Evolutionary conservation across 495 filamentous ascomycete genomes (phyloP).

Genomic region (Cercophora newfieldiana): DNA sequence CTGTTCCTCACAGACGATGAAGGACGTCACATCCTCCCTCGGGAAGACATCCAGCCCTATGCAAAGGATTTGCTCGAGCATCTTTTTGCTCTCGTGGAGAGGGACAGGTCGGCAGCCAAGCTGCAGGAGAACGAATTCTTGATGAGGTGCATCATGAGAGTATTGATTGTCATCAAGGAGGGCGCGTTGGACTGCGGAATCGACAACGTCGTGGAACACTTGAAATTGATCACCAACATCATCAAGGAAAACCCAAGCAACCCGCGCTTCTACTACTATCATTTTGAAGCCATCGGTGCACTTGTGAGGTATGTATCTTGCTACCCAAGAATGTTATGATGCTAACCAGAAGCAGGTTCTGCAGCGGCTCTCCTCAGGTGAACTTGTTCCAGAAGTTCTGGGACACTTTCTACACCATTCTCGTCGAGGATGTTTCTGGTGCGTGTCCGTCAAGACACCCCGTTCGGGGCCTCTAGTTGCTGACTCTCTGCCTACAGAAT

Average conservation of each 20-base stretch:
- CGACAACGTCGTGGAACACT: slow-evolving; percentile 71
- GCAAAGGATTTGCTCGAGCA: slow-evolving; percentile 86
- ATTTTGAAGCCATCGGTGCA: slow-evolving; percentile 96
- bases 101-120: slow-evolving; percentile 78
- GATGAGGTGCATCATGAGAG: slow-evolving; percentile 97
- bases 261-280: slow-evolving; percentile 96
- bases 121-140: slow-evolving; percentile 98
- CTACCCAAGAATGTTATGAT: neutral
- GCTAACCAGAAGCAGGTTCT: slow-evolving; percentile 53
- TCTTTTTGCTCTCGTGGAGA: slow-evolving; percentile 87
- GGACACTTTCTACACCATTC: slow-evolving; percentile 69
- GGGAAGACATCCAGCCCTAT: slow-evolving; percentile 69
- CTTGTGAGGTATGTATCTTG: slow-evolving; percentile 64
- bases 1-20: slow-evolving; percentile 75
- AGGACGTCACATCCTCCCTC: slow-evolving; percentile 72
- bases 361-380: slow-evolving; percentile 63
- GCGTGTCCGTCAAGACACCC: no score
- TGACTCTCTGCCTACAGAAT: slow-evolving; percentile 59
- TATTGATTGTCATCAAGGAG: slow-evolving; percentile 90
- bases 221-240: slow-evolving; percentile 82
- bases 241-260: slow-evolving; percentile 95
- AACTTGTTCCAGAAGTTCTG: slow-evolving; percentile 79
- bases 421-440: slow-evolving; percentile 80
- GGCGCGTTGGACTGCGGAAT: slow-evolving; percentile 61
- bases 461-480: neutral